These are phyloP conservation scores for Metarhizium rileyi DNA, from an alignment of 2,329 filamentous ascomycete species.

Conservation along the genomic window DNA sequence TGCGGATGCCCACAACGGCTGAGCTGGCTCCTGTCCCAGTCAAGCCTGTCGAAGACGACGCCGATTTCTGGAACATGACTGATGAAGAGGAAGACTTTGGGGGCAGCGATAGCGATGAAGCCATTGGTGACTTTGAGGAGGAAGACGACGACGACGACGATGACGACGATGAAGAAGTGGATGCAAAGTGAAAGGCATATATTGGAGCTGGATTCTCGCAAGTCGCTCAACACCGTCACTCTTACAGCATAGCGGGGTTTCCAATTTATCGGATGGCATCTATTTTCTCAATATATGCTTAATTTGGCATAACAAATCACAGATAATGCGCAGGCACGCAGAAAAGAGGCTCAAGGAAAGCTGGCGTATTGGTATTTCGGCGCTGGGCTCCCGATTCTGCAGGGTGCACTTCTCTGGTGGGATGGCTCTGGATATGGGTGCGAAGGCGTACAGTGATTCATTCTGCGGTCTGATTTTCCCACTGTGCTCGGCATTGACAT, in stretches of 20 bases:
- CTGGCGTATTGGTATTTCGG: neutral
- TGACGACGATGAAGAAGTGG: slow-evolving; percentile 21
- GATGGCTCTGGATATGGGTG: neutral
- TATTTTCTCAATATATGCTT: too few species aligned
- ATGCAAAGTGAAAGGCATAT: neutral
- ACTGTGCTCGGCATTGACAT: neutral
- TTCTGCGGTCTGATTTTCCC: neutral
- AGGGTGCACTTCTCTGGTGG: neutral
- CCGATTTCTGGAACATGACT: slow-evolving; percentile 73
- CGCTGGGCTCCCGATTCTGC: neutral
- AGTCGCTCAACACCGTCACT: neutral
- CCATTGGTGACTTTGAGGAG: slow-evolving; percentile 50
- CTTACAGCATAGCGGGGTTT: slow-evolving; percentile 6
- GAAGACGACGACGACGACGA: slow-evolving; percentile 49
- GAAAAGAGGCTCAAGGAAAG: neutral
- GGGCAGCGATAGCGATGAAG: slow-evolving; percentile 59
- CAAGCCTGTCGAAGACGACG: slow-evolving; percentile 54
- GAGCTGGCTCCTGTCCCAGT: slow-evolving; percentile 52
- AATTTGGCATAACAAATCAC: neutral
- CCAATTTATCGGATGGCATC: slow-evolving; percentile 1
- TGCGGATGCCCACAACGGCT: slow-evolving; percentile 71
- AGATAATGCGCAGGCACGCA: neutral
- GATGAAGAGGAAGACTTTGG: slow-evolving; percentile 72
- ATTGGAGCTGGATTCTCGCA: neutral
- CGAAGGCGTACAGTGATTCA: neutral